phyloP scores from a whole-genome alignment of 2,329 filamentous ascomycete genomes.

The Tolypocladium tropicale region DNA sequence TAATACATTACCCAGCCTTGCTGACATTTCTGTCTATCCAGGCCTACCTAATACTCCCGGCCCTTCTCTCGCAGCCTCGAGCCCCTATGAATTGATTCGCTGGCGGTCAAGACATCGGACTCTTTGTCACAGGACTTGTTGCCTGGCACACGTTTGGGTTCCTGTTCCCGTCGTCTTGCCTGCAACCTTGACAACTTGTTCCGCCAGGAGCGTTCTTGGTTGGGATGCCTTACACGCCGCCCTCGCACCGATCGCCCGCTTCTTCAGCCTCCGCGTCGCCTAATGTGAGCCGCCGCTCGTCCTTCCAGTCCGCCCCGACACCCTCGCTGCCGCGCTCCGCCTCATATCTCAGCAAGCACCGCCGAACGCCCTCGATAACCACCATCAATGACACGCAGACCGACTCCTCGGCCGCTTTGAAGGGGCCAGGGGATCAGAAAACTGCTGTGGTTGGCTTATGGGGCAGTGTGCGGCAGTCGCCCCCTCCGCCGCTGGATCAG shows the following conservation, averaged over 20 bases:
- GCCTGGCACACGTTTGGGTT: not conserved
- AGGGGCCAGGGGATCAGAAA: constrained; percentile 5
- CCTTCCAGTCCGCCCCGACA: constrained; percentile 38
- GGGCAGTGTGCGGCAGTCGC: constrained; percentile 65
- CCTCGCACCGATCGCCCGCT: constrained; percentile 54
- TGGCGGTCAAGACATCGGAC: not conserved
- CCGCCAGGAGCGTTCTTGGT: constrained; percentile 11
- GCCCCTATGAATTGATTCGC: not conserved
- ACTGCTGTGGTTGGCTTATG: constrained; percentile 30
- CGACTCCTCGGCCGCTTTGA: constrained; percentile 21
- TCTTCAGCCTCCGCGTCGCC: constrained; percentile 48
- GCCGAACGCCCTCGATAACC: constrained; percentile 43
- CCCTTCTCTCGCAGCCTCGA: not conserved
- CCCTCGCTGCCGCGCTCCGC: constrained; percentile 52
- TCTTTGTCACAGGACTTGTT: not conserved
- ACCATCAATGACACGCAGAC: constrained; percentile 14
- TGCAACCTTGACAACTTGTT: not conserved
- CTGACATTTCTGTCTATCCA: not conserved
- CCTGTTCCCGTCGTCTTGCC: not conserved
- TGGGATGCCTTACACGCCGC: constrained; percentile 83
- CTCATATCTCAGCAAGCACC: constrained; percentile 55
- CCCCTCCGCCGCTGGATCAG: constrained; percentile 66
- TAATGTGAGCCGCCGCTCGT: constrained; percentile 46
- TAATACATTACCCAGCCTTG: not conserved
- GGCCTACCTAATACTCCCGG: not conserved